phyloP scores from a whole-genome alignment of 2,329 filamentous ascomycete genomes.

The Penicillium sp. region DNA sequence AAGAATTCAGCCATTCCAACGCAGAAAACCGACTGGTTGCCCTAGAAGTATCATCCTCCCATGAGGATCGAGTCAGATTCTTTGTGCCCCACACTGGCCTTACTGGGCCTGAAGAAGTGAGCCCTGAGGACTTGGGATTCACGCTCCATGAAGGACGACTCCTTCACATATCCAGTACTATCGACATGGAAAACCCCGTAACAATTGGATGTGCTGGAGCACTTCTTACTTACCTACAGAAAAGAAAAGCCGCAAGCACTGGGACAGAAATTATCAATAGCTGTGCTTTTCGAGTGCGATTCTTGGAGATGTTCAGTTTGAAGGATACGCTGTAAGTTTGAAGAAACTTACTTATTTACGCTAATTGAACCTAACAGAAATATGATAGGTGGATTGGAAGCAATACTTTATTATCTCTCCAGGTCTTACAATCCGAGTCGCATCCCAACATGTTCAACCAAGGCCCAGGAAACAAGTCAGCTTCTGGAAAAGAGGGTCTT shows the following conservation, averaged over 20 bases:
- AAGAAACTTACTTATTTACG: conserved; percentile 30
- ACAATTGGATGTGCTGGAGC: conserved; percentile 88
- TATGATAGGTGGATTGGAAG: conserved; percentile 71
- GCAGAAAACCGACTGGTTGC: conserved; percentile 67
- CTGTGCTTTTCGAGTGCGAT: conserved; percentile 60
- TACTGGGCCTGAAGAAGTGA: conserved; percentile 42
- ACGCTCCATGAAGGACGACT: conserved; percentile 63
- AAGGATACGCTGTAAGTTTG: conserved; percentile 57
- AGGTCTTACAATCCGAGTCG: conserved; percentile 79
- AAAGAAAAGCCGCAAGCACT: conserved; percentile 64
- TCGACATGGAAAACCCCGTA: conserved; percentile 72
- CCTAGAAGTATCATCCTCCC: conserved; percentile 55
- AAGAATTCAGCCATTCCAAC: conserved; percentile 70
- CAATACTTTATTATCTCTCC: conserved; percentile 78
- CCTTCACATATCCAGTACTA: conserved; percentile 67
- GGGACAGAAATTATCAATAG: conserved; percentile 60
- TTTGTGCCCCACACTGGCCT: conserved; percentile 62
- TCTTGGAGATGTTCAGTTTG: conserved; percentile 75
- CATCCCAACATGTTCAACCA: conserved; percentile 81
- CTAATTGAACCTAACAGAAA: not conserved
- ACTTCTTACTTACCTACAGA: conserved; percentile 74
- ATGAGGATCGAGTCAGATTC: conserved; percentile 54
- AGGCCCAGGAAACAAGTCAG: conserved; percentile 62
- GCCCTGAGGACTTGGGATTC: conserved; percentile 44
- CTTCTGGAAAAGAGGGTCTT: conserved; percentile 73